These are phyloP conservation scores for Citrus reticulata DNA, from an alignment of 345 rosid genomes.

Conservation along the genomic window DNA sequence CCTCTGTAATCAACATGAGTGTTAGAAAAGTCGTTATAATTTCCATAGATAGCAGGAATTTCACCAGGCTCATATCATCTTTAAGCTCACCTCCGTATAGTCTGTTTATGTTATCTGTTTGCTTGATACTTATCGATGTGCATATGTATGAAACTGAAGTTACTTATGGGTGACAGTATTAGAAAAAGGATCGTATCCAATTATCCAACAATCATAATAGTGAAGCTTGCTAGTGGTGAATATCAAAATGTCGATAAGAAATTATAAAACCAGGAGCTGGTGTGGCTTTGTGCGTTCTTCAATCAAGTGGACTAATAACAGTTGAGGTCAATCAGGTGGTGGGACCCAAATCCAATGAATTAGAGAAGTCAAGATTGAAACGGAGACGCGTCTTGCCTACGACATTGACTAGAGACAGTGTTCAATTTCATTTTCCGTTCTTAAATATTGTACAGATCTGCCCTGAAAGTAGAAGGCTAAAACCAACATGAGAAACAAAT, in stretches of 20 bases:
- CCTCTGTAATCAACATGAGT: background rate
- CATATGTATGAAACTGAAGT: background rate
- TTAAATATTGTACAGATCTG: background rate
- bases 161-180: too few species aligned
- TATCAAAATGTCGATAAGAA: background rate
- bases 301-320: background rate
- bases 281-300: background rate
- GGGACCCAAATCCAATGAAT: background rate
- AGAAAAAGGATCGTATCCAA: background rate
- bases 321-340: background rate
- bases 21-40: background rate
- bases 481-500: slow-evolving; percentile 16
- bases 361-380: background rate
- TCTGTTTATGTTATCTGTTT: background rate
- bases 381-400: background rate
- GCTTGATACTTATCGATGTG: background rate
- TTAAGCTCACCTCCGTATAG: background rate
- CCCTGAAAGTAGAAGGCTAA: background rate
- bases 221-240: background rate
- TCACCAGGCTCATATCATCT: background rate
- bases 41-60: background rate
- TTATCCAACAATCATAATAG: background rate
- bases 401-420: background rate
- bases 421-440: background rate
- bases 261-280: background rate